Base-by-base conservation (phyloP, 441 rosid species). In the Metrosideros polymorpha region DNA sequence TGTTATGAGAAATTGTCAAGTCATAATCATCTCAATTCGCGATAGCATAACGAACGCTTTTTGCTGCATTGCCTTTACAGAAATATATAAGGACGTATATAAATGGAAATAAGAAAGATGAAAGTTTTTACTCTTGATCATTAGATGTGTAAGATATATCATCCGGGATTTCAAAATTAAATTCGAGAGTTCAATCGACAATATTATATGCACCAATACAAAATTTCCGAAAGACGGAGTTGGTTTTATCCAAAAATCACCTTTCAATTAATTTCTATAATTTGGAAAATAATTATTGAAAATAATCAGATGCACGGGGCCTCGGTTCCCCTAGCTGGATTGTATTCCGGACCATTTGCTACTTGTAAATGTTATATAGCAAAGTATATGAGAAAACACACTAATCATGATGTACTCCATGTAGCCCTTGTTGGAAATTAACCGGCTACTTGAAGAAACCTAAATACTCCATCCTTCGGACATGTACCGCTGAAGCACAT, bases 351-450 rank as follows among this genome's bases (percentile, higher is more conserved):
- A n/a, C n/a, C n/a, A n/a, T 25, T 0, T 12, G 1, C 61, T 56
- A 0, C 1, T 2, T 1, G 2, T 27, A 27, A 56, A 56, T 56
- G 61, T 25, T 1, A 56, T 19, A 27, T 56, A 2, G 61, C 29
- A 56, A 1, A 56, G 61, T 56, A 56, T 0, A 56, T 0, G 1
- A 2, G n/a, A 56, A n/a, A 4, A 55, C 1, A 55, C 61, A 25
- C 27, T 19, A 53, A 53, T 53, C 29, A 56, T 12, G 61, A 56
- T 27, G 15, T 12, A 12, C 29, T 5, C 4, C 7, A 56, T 10
- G 2, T 56, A 49, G 51, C 3, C 1, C 61, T 24, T 0, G 6
- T 29, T 13, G 6, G 29, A 55, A 55, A n/a, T 10, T 57, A 57
- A 57, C 32, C 9, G 0, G 32, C 32, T 57, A 12, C 8, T 0